Evolutionary conservation across 164 flowering plant genomes (phyloP).

Genomic region (Sedum album): DNA sequence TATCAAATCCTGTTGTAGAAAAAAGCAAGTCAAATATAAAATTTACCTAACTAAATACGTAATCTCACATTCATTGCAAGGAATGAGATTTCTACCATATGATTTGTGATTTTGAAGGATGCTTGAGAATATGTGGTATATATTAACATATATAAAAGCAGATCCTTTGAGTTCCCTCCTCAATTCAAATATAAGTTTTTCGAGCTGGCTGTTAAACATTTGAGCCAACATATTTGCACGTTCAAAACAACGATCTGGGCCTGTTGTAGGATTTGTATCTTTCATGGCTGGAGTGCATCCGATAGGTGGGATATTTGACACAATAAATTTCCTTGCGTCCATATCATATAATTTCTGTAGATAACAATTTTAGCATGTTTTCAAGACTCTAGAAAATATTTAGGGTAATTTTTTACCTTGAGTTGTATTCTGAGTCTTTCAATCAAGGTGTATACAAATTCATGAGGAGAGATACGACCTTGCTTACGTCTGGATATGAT

Average conservation of each 20-base stretch:
- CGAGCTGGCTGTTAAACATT: slow-evolving; percentile 36
- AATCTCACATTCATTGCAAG: neutral
- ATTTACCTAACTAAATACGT: neutral
- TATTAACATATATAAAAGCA: slow-evolving; percentile 46
- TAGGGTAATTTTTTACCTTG: slow-evolving; percentile 25
- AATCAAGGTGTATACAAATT: slow-evolving; percentile 41
- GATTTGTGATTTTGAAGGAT: slow-evolving; percentile 31
- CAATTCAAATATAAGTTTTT: slow-evolving; percentile 33
- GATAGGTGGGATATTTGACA: slow-evolving; percentile 60
- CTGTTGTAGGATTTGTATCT: slow-evolving; percentile 27
- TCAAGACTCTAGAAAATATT: neutral
- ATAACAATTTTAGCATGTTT: neutral
- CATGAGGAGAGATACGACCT: slow-evolving; percentile 30
- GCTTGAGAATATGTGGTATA: slow-evolving; percentile 35
- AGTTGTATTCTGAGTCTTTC: slow-evolving; percentile 50
- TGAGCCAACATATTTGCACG: slow-evolving; percentile 42
- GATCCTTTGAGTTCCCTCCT: slow-evolving; percentile 28
- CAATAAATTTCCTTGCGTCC: slow-evolving; percentile 58
- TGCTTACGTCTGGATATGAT: slow-evolving; percentile 24
- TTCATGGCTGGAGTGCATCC: slow-evolving; percentile 69
- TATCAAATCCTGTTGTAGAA: neutral
- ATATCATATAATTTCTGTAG: slow-evolving; percentile 49
- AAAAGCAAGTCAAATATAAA: neutral
- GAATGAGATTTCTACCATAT: slow-evolving; percentile 34
- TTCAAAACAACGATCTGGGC: slow-evolving; percentile 36